A percentile compares a stretch with the other conserved stretches of the same genome.
Conservation (phyloP, 768 basidiomycete species). For the Cystofilobasidium capitatum region DNA sequence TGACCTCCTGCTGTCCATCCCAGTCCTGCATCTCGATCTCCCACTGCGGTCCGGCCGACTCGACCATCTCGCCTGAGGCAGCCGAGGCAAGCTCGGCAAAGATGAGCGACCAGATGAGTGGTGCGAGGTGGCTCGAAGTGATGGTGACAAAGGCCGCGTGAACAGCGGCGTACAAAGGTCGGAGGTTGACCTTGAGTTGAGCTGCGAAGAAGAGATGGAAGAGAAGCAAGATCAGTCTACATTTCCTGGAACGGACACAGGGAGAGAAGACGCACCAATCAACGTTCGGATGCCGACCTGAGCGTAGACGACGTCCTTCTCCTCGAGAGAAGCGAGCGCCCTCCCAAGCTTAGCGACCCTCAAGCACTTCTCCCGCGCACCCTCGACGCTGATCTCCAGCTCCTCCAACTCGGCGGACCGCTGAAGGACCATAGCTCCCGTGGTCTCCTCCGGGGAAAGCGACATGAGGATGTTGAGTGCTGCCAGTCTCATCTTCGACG, state of each 20-base stretch:
- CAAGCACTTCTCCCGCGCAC: conserved; percentile 74
- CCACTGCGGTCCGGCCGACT: conserved; percentile 31
- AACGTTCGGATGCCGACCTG: conserved; percentile 38
- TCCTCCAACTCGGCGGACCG: conserved; percentile 68
- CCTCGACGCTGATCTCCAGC: conserved; percentile 63
- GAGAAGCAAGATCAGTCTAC: neutral
- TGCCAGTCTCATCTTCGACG: conserved; percentile 54
- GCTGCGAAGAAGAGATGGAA: conserved; percentile 42
- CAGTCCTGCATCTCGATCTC: neutral
- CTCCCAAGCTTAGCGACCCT: conserved; percentile 61
- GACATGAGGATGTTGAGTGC: conserved; percentile 44
- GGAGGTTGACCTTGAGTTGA: conserved; percentile 85
- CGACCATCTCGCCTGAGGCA: conserved; percentile 24
- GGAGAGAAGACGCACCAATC: conserved; percentile 47
- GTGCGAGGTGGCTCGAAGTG: conserved; percentile 46
- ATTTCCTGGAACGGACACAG: no score
- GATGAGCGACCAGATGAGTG: conserved; percentile 61
- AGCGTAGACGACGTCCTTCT: neutral
- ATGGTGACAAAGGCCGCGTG: conserved; percentile 47
- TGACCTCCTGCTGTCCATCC: neutral
- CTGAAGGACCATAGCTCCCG: conserved; percentile 30
- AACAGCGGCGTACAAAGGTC: conserved; percentile 70
- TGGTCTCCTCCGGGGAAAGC: conserved; percentile 7
- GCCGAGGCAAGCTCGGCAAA: conserved; percentile 53
- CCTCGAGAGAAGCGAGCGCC: conserved; percentile 29